Evolutionary conservation across 805 yeast genomes (phyloP).

Genomic region (Yamadazyma tumulicola): DNA sequence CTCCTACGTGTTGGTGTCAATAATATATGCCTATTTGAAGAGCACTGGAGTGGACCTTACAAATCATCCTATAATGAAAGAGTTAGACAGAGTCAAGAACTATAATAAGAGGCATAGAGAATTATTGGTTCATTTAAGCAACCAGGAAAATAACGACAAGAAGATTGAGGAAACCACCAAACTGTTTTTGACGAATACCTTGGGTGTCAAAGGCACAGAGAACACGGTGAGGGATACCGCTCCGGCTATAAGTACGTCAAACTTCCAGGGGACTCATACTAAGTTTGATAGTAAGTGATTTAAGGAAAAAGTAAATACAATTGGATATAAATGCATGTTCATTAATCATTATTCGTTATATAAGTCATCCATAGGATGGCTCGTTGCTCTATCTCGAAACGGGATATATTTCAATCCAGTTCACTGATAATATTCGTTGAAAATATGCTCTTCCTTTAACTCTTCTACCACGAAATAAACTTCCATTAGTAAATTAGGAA

Average conservation of each 20-base stretch:
- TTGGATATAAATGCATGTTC: constrained; percentile 2
- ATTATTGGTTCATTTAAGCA: constrained; percentile 22
- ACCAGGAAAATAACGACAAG: constrained; percentile 16
- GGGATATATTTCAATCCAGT: not conserved
- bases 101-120: constrained; percentile 59
- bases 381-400: too few relatives aligned
- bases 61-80: constrained; percentile 62
- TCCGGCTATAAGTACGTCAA: constrained; percentile 38
- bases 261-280: constrained; percentile 38
- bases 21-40: constrained; percentile 58
- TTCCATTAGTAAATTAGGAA: constrained; percentile 77
- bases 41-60: constrained; percentile 54
- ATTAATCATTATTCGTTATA: too few relatives aligned
- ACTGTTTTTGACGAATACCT: constrained; percentile 43
- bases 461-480: constrained; percentile 60
- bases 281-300: constrained; percentile 19
- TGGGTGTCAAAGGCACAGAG: constrained; percentile 28
- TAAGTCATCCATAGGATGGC: too few relatives aligned
- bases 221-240: constrained; percentile 14
- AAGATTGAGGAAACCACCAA: constrained; percentile 29
- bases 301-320: too few relatives aligned
- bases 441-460: constrained; percentile 60
- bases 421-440: constrained; percentile 35
- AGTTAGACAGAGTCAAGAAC: constrained; percentile 61
- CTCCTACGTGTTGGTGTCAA: constrained; percentile 53